These are phyloP conservation scores for Russula brevipes DNA, from an alignment of 768 basidiomycete species.

Conservation along the genomic window DNA sequence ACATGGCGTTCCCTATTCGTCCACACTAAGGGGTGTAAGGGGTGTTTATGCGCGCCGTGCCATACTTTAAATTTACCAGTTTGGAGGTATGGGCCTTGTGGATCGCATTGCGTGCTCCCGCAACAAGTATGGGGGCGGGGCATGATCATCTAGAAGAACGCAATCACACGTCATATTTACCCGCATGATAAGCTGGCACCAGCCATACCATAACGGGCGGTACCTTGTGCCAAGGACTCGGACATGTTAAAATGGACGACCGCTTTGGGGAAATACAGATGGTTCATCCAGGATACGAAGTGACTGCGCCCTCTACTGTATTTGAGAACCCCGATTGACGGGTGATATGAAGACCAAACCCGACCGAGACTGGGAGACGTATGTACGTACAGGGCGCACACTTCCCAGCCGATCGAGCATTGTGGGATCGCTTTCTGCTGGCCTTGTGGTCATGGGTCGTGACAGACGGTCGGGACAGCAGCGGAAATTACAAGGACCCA, in stretches of 20 bases:
- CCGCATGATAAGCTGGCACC: neutral
- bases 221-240: neutral
- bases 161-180: neutral
- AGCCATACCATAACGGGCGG: constrained; percentile 9
- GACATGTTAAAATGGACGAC: no score
- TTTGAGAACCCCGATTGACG: neutral
- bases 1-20: neutral
- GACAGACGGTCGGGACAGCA: neutral
- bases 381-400: neutral
- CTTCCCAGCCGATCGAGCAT: neutral
- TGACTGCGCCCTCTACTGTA: neutral
- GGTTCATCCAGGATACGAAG: neutral
- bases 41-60: neutral
- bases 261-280: neutral
- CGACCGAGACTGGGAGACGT: neutral
- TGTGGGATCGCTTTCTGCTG: neutral
- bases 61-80: neutral
- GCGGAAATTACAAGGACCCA: neutral
- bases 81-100: no score
- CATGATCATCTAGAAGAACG: neutral
- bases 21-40: neutral
- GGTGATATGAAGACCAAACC: neutral
- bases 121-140: neutral
- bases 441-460: neutral
- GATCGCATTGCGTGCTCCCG: no score